phyloP scores from a whole-genome alignment of 2,329 filamentous ascomycete species.

The Ustilaginoidea virens region DNA sequence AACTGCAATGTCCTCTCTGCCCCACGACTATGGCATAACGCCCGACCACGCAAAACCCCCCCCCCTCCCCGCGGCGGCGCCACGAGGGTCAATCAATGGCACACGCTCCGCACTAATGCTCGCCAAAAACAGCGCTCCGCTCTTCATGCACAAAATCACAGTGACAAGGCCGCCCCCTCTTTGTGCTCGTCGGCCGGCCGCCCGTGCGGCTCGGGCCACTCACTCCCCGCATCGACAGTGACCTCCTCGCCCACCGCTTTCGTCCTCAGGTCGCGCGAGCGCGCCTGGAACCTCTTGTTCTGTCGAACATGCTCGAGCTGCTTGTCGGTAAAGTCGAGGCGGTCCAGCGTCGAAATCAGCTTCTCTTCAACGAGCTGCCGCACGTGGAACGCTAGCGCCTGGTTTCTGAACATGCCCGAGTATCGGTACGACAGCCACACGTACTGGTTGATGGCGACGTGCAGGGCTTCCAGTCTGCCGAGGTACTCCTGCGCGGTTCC shows the following conservation, averaged over 20 bases:
- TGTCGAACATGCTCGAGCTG: conserved; percentile 13
- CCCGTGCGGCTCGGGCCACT: conserved; percentile 7
- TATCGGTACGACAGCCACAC: conserved; percentile 90
- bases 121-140: too few species aligned
- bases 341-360: conserved; percentile 35
- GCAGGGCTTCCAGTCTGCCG: conserved; percentile 55
- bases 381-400: conserved; percentile 62
- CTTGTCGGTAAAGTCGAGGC: conserved; percentile 34
- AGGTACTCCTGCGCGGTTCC: conserved; percentile 40
- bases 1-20: too few species aligned
- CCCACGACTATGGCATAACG: too few species aligned
- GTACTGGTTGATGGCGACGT: conserved; percentile 72
- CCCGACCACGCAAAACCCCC: too few species aligned
- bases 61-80: too few species aligned
- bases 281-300: conserved; percentile 9
- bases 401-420: conserved; percentile 60
- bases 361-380: conserved; percentile 63
- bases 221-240: conserved; percentile 7
- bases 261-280: conserved; percentile 5
- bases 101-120: too few species aligned
- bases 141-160: too few species aligned
- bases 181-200: conserved; percentile 4
- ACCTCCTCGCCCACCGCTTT: conserved; percentile 6
- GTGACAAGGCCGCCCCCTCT: neutral
- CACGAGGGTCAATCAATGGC: too few species aligned